phyloP scores from a whole-genome alignment of 1,139 yeast species.

The Candida glucosophila region DNA sequence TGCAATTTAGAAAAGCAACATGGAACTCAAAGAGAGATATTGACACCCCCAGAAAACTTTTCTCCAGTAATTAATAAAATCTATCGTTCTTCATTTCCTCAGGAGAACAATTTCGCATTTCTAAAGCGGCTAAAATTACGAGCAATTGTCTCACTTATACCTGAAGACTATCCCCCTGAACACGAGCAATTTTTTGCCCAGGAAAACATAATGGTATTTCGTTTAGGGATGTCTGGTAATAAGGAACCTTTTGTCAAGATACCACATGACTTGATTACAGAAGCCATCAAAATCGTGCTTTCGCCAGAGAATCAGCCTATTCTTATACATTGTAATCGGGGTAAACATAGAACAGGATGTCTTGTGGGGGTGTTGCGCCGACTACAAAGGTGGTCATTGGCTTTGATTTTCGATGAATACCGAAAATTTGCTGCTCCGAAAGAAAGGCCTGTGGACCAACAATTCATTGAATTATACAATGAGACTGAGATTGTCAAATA shows the following conservation, averaged over 20 bases:
- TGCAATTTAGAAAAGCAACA: constrained; percentile 3
- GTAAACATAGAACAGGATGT: constrained; percentile 96
- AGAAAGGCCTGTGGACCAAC: constrained; percentile 91
- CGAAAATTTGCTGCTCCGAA: constrained; percentile 91
- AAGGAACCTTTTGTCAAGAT: constrained; percentile 91
- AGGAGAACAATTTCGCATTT: constrained; percentile 71
- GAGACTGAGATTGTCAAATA: constrained; percentile 47
- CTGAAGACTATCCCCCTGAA: constrained; percentile 83
- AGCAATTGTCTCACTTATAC: constrained; percentile 75
- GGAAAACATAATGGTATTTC: constrained; percentile 63
- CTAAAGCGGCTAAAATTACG: constrained; percentile 54
- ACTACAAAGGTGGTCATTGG: constrained; percentile 84
- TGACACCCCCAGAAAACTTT: constrained; percentile 86
- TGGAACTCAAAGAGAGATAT: constrained; percentile 8
- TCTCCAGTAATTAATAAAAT: constrained; percentile 73
- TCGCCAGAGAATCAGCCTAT: constrained; percentile 86
- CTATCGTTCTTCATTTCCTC: constrained; percentile 85
- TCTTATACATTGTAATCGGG: constrained; percentile 88
- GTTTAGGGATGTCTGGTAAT: constrained; percentile 90
- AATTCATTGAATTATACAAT: constrained; percentile 83
- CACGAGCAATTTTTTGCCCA: constrained; percentile 54
- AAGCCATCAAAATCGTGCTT: constrained; percentile 72
- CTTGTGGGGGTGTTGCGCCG: constrained; percentile 85
- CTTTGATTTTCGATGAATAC: constrained; percentile 92
- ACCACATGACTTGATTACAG: constrained; percentile 66